A percentile compares a stretch with the other conserved stretches of the same genome.
phyloP scores from a whole-genome alignment of 2,329 filamentous ascomycete genomes.

The Xylariaceae sp. region DNA sequence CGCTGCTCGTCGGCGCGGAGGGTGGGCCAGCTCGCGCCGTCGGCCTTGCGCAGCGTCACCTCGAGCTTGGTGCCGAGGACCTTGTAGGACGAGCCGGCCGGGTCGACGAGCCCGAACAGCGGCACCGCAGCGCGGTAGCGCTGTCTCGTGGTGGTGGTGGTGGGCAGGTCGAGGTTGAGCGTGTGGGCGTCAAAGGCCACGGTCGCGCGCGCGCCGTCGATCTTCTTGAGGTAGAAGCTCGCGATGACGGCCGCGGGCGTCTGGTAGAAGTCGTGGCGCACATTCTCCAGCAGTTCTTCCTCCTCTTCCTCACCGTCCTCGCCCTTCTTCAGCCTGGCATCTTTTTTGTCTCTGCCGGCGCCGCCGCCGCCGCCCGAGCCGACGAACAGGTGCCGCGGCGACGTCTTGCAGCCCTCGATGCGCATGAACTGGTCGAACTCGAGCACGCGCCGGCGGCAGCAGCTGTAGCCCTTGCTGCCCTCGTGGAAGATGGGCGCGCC shows the following conservation, averaged over 20 bases:
- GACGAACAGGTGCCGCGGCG: slow-evolving; percentile 75
- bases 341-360: slow-evolving; percentile 39
- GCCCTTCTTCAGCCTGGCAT: slow-evolving; percentile 11
- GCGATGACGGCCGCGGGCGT: slow-evolving; percentile 78
- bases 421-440: slow-evolving; percentile 99
- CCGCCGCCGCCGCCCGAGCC: slow-evolving; percentile 61
- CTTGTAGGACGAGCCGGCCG: slow-evolving; percentile 67
- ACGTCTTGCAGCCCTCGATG: slow-evolving; percentile 83
- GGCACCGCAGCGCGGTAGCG: slow-evolving; percentile 67
- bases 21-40: slow-evolving; percentile 77
- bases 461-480: slow-evolving; percentile 94
- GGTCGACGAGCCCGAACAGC: slow-evolving; percentile 70
- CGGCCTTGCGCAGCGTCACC: slow-evolving; percentile 62
- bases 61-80: slow-evolving; percentile 88
- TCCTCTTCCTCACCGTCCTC: slow-evolving; percentile 34
- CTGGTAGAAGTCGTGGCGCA: slow-evolving; percentile 92
- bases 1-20: slow-evolving; percentile 66
- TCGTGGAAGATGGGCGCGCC: slow-evolving; percentile 93
- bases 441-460: slow-evolving; percentile 89
- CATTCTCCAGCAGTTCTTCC: slow-evolving; percentile 73
- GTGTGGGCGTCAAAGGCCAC: slow-evolving; percentile 59
- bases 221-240: slow-evolving; percentile 94
- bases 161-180: slow-evolving; percentile 75
- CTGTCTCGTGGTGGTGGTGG: slow-evolving; percentile 69
- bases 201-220: slow-evolving; percentile 70